Conservation (phyloP, 306 rosid genomes). For the Rosa persica region DNA sequence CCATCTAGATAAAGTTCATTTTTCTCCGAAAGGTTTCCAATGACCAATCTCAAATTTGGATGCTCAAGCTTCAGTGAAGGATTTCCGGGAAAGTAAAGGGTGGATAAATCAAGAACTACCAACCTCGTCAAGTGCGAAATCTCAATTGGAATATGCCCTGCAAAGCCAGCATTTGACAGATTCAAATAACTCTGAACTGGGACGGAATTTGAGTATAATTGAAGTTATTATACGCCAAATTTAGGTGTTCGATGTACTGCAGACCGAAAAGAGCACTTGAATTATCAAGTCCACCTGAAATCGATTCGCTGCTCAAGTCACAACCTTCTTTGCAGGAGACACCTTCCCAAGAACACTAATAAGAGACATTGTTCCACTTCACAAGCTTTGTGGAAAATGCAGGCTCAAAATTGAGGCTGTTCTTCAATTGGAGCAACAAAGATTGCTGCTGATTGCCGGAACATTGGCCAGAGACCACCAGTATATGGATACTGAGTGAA, state of each 20-base stretch:
- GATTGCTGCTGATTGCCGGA: slow-evolving; percentile 44
- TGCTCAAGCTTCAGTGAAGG: slow-evolving; percentile 11
- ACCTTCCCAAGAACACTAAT: slow-evolving; percentile 51
- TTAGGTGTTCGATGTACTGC: slow-evolving; percentile 19
- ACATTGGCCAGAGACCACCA: slow-evolving; percentile 32
- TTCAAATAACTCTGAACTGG: slow-evolving; percentile 22
- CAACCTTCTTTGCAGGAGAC: slow-evolving; percentile 33
- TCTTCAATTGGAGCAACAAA: slow-evolving; percentile 47
- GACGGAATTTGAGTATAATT: slow-evolving; percentile 14
- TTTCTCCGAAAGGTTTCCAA: slow-evolving; percentile 30
- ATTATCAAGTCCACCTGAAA: slow-evolving; percentile 18
- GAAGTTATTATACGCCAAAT: slow-evolving; percentile 29
- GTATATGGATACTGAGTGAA: slow-evolving; percentile 2
- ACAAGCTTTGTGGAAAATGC: slow-evolving; percentile 20
- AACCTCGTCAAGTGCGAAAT: slow-evolving; percentile 22
- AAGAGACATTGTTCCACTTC: slow-evolving; percentile 31
- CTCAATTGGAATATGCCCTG: slow-evolving; percentile 28
- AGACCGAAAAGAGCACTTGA: slow-evolving; percentile 37
- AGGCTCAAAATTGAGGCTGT: neutral
- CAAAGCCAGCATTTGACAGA: slow-evolving; percentile 31
- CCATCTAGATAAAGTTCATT: slow-evolving; percentile 47
- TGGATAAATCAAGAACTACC: slow-evolving; percentile 37
- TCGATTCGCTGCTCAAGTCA: neutral
- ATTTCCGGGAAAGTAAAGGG: accelerated
- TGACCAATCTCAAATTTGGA: slow-evolving; percentile 12